A percentile compares a stretch with the other conserved stretches of the same genome.
These are phyloP conservation scores for Coniosporium tulheliwenetii DNA, from an alignment of 2,329 filamentous ascomycete species.

Conservation along the genomic window DNA sequence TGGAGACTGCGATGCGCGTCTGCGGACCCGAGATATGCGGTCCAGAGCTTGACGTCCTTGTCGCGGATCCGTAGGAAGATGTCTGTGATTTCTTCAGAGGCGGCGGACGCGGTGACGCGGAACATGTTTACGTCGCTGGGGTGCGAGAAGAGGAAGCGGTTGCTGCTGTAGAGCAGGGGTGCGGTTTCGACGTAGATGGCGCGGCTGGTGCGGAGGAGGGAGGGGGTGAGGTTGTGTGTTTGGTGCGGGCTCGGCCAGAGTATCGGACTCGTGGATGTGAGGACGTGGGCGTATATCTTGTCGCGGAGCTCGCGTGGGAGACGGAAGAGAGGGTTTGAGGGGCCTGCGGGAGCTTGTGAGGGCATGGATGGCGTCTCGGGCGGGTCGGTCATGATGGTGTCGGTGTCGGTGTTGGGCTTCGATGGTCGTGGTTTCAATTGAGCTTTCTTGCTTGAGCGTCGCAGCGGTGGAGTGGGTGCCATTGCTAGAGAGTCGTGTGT, in stretches of 20 bases:
- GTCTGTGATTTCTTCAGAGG: slow-evolving; percentile 7
- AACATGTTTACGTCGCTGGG: slow-evolving; percentile 22
- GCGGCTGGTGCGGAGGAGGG: slow-evolving; percentile 14
- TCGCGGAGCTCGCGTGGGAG: slow-evolving; percentile 20
- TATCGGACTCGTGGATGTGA: slow-evolving; percentile 12
- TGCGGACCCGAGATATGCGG: slow-evolving; percentile 16
- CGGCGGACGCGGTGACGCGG: slow-evolving; percentile 13
- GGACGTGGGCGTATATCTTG: slow-evolving; percentile 15
- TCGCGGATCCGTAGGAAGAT: slow-evolving; percentile 16
- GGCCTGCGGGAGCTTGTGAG: slow-evolving; percentile 13
- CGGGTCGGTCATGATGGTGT: background rate
- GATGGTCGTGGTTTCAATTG: too few species aligned
- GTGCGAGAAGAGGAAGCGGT: slow-evolving; percentile 18
- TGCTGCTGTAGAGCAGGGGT: slow-evolving; percentile 18
- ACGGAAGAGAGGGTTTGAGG: slow-evolving; percentile 14
- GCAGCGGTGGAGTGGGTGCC: too few species aligned
- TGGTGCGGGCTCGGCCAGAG: slow-evolving; percentile 12
- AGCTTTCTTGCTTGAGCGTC: too few species aligned
- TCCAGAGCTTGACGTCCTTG: slow-evolving; percentile 19
- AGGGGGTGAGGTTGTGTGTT: slow-evolving; percentile 11
- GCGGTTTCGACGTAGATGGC: slow-evolving; percentile 16
- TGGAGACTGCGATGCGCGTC: slow-evolving; percentile 13
- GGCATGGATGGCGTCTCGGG: background rate
- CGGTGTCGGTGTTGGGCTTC: too few species aligned
- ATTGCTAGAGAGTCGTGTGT: too few species aligned